Evolutionary conservation across 2,329 filamentous ascomycete species (phyloP).

Genomic region (Lasiodiplodia hormozganensis): DNA sequence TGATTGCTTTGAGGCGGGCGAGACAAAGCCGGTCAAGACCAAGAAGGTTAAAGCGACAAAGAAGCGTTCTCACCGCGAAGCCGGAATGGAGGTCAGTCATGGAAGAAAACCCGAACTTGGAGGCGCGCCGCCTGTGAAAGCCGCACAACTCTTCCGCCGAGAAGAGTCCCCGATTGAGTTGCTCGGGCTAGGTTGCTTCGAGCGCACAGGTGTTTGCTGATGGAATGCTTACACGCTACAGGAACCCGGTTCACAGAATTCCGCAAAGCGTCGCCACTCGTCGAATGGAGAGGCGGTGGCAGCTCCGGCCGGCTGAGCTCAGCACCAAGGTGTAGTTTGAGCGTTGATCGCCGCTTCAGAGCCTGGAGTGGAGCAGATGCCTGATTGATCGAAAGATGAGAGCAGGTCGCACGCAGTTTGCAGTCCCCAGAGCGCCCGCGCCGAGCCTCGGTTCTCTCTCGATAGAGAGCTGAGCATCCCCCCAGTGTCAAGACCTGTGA

Average conservation of each 20-base stretch:
- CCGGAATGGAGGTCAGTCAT: slow-evolving; percentile 29
- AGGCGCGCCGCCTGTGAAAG: slow-evolving; percentile 11
- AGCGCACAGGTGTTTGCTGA: slow-evolving; percentile 15
- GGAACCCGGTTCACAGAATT: slow-evolving; percentile 21
- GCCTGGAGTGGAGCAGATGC: slow-evolving; percentile 12
- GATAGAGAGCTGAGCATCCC: not conserved
- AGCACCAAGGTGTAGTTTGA: slow-evolving; percentile 30
- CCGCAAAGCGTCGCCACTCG: slow-evolving; percentile 26
- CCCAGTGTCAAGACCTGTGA: not conserved
- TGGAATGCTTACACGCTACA: slow-evolving; percentile 12
- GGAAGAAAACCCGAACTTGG: slow-evolving; percentile 19
- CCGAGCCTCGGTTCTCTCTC: not conserved
- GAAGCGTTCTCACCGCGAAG: slow-evolving; percentile 33
- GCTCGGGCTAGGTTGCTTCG: slow-evolving; percentile 29
- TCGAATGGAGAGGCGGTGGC: slow-evolving; percentile 24
- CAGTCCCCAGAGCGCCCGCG: slow-evolving; percentile 11
- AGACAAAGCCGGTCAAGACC: slow-evolving; percentile 58
- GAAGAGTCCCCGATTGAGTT: slow-evolving; percentile 18
- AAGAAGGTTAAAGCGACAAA: slow-evolving; percentile 47
- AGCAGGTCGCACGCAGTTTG: slow-evolving; percentile 23
- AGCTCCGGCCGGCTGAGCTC: slow-evolving; percentile 26
- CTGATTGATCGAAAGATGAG: slow-evolving; percentile 27
- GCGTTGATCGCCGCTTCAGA: slow-evolving; percentile 10
- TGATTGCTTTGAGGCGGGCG: slow-evolving; percentile 85
- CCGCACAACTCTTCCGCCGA: slow-evolving; percentile 17